A percentile compares a stretch with the other conserved stretches of the same genome.
These are phyloP conservation scores for Kockiozyma suomiensis DNA, from an alignment of 805 yeast genomes.

Conservation along the genomic window DNA sequence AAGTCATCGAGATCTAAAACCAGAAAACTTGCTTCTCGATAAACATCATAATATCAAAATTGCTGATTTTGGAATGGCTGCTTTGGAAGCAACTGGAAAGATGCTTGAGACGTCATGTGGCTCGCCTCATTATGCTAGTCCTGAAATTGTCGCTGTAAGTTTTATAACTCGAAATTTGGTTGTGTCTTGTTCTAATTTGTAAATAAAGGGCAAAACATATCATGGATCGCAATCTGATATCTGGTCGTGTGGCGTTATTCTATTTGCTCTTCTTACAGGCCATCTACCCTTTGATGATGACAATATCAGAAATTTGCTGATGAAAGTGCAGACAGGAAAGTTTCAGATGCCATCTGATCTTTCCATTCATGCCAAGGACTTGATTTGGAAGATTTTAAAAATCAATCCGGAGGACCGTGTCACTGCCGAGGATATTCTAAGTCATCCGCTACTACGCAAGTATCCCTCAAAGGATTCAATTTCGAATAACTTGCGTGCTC, in stretches of 20 bases:
- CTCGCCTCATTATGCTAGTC: constrained; percentile 97
- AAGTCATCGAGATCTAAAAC: constrained; percentile 69
- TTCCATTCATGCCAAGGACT: constrained; percentile 82
- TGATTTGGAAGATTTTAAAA: constrained; percentile 75
- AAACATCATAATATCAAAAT: constrained; percentile 86
- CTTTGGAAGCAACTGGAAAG: constrained; percentile 79
- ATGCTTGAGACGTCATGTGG: constrained; percentile 95
- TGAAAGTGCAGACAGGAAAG: constrained; percentile 89
- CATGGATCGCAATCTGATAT: constrained; percentile 97
- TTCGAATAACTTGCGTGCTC: background rate
- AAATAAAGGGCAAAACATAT: constrained; percentile 68
- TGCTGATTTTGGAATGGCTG: constrained; percentile 99
- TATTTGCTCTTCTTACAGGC: constrained; percentile 91
- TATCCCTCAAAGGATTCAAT: constrained; percentile 46
- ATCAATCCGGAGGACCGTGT: constrained; percentile 84
- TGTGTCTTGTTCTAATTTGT: background rate
- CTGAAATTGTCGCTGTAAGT: constrained; percentile 79
- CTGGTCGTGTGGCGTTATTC: constrained; percentile 90
- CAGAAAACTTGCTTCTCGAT: constrained; percentile 79
- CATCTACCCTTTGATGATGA: constrained; percentile 97
- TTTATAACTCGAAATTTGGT: background rate
- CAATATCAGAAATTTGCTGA: constrained; percentile 78
- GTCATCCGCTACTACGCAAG: constrained; percentile 79
- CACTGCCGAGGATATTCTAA: constrained; percentile 70
- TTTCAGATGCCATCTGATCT: constrained; percentile 80